phyloP scores from a whole-genome alignment of 1,284 basidiomycete species.

The Ustilago shanxiensis region DNA sequence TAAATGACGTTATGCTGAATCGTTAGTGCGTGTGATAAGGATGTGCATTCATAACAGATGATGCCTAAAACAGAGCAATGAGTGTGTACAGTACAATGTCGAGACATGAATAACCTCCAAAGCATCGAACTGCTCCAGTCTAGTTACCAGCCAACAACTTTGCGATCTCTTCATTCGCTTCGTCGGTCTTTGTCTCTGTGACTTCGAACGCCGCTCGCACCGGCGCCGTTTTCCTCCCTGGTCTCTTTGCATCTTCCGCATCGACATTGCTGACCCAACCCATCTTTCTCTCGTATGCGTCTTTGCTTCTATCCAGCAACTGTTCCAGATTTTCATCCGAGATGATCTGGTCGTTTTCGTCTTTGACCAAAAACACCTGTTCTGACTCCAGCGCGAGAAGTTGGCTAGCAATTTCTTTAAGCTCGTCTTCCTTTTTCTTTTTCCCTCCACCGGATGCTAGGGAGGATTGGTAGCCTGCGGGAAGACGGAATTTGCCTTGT shows the following conservation, averaged over 20 bases:
- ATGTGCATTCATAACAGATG: too few relatives aligned
- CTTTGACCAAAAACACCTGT: slow-evolving; percentile 84
- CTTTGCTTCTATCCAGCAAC: slow-evolving; percentile 83
- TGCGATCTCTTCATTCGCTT: slow-evolving; percentile 80
- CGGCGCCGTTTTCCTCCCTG: slow-evolving; percentile 13
- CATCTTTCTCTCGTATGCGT: slow-evolving; percentile 81
- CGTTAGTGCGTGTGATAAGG: too few relatives aligned
- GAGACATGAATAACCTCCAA: too few relatives aligned
- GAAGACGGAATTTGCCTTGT: slow-evolving; percentile 75
- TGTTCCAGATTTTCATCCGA: slow-evolving; percentile 82
- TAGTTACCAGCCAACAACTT: slow-evolving; percentile 66
- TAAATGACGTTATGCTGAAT: too few relatives aligned
- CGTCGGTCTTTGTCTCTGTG: slow-evolving; percentile 79
- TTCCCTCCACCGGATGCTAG: slow-evolving; percentile 78
- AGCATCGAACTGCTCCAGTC: too few relatives aligned
- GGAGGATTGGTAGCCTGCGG: slow-evolving; percentile 28
- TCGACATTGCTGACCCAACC: slow-evolving; percentile 76
- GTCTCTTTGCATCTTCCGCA: slow-evolving; percentile 19
- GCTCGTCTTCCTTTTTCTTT: slow-evolving; percentile 58
- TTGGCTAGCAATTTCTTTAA: slow-evolving; percentile 77
- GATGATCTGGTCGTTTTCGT: slow-evolving; percentile 81
- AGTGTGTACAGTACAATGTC: too few relatives aligned
- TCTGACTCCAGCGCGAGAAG: slow-evolving; percentile 86
- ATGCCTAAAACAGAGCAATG: too few relatives aligned
- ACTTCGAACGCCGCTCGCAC: slow-evolving; percentile 81